These are phyloP conservation scores for Stromatinia cepivora DNA, from an alignment of 2,329 filamentous ascomycete genomes.

Conservation along the genomic window DNA sequence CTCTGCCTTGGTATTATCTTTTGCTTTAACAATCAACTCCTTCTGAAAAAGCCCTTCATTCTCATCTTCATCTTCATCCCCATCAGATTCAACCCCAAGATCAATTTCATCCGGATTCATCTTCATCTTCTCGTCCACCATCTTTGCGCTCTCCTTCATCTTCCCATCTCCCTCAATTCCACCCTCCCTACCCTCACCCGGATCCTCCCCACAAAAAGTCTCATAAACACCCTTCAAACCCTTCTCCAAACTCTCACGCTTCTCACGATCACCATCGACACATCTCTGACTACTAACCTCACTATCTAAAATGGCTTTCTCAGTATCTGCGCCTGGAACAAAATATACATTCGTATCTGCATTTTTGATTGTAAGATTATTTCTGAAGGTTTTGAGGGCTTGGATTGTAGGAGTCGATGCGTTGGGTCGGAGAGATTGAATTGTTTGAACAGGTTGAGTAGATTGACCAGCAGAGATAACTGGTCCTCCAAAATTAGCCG, in stretches of 20 bases:
- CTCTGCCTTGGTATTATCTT: background rate
- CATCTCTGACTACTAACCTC: background rate
- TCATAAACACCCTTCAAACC: too few relatives aligned
- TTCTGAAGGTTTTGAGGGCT: background rate
- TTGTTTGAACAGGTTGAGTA: too few relatives aligned
- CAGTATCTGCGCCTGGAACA: background rate
- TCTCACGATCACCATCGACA: background rate
- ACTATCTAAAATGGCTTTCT: background rate
- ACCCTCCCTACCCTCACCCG: background rate
- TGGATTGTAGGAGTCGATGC: fast-evolving
- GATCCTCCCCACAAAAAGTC: too few relatives aligned
- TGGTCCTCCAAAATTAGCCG: background rate
- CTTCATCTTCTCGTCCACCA: background rate
- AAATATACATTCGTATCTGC: conserved; percentile 12
- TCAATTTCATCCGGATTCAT: conserved; percentile 21
- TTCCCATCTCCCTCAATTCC: background rate
- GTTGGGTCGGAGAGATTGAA: too few relatives aligned
- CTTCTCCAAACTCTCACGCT: too few relatives aligned
- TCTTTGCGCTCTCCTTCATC: background rate
- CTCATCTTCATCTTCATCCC: background rate
- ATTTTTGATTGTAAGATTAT: background rate
- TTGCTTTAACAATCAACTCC: background rate
- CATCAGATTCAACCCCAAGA: background rate
- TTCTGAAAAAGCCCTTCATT: background rate
- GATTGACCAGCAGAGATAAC: background rate